phyloP scores from a whole-genome alignment of 768 basidiomycete genomes.

The Russula emetica region DNA sequence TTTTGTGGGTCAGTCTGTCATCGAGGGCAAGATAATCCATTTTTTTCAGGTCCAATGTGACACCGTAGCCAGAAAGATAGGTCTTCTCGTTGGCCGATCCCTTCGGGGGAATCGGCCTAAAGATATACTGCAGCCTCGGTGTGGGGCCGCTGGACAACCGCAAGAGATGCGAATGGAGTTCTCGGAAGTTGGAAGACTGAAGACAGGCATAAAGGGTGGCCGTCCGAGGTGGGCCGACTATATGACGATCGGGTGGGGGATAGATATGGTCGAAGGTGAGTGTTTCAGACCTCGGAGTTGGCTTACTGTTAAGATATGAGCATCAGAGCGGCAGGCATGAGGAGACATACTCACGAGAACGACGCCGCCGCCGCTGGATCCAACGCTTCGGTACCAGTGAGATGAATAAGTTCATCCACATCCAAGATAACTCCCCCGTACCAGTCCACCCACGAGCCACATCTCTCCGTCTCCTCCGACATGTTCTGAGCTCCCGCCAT shows the following conservation, averaged over 20 bases:
- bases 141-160: slow-evolving; percentile 43
- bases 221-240: slow-evolving; percentile 50
- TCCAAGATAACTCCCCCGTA: slow-evolving; percentile 72
- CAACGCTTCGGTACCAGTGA: slow-evolving; percentile 50
- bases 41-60: slow-evolving; percentile 89
- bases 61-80: slow-evolving; percentile 85
- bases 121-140: slow-evolving; percentile 63
- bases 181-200: slow-evolving; percentile 59
- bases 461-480: slow-evolving; percentile 35
- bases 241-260: slow-evolving; percentile 44
- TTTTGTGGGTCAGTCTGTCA: slow-evolving; percentile 53
- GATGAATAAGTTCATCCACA: slow-evolving; percentile 49
- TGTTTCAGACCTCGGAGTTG: slow-evolving; percentile 43
- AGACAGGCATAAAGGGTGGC: slow-evolving; percentile 78
- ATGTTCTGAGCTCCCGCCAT: slow-evolving; percentile 32
- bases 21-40: slow-evolving; percentile 95
- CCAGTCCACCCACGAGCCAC: slow-evolving; percentile 82
- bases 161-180: slow-evolving; percentile 63
- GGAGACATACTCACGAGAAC: slow-evolving; percentile 32
- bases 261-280: slow-evolving; percentile 78
- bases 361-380: slow-evolving; percentile 36
- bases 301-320: slow-evolving; percentile 27
- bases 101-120: slow-evolving; percentile 59
- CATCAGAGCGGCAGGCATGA: not conserved
- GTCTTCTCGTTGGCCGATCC: slow-evolving; percentile 32